Evolutionary conservation across 2,329 filamentous ascomycete species (phyloP).

Genomic region (Penicillium nordicum): DNA sequence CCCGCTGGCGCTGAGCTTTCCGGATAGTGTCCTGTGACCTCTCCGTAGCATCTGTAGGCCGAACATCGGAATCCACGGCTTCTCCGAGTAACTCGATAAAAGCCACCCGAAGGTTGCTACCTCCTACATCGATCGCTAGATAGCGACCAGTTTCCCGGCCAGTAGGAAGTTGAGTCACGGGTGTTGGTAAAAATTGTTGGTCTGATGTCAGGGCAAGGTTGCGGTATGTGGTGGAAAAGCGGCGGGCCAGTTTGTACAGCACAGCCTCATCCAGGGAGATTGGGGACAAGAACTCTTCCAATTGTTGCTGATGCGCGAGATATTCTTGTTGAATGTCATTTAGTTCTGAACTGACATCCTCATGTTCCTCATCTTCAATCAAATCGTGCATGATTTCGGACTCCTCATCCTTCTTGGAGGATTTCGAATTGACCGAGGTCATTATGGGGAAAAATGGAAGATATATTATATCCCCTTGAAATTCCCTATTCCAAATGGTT

Average conservation of each 20-base stretch:
- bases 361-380: slow-evolving; percentile 36
- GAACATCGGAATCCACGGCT: slow-evolving; percentile 35
- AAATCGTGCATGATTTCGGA: slow-evolving; percentile 26
- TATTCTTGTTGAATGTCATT: slow-evolving; percentile 30
- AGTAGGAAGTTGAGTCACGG: slow-evolving; percentile 46
- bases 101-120: slow-evolving; percentile 55
- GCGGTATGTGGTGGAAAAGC: slow-evolving; percentile 45
- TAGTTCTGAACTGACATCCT: slow-evolving; percentile 29
- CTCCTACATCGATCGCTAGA: slow-evolving; percentile 56
- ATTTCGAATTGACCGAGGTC: slow-evolving; percentile 24
- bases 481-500: neutral
- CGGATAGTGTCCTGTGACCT: slow-evolving; percentile 44
- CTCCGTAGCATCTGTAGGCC: slow-evolving; percentile 32
- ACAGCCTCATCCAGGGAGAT: slow-evolving; percentile 41
- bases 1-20: slow-evolving; percentile 47
- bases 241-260: slow-evolving; percentile 46
- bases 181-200: slow-evolving; percentile 48
- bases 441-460: slow-evolving; percentile 13
- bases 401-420: slow-evolving; percentile 25
- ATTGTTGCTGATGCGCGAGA: slow-evolving; percentile 31
- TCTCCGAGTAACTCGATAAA: slow-evolving; percentile 54
- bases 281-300: slow-evolving; percentile 43
- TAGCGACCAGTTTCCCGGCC: slow-evolving; percentile 55
- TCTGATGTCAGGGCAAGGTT: slow-evolving; percentile 45
- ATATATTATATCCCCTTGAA: neutral